Evolutionary conservation across 805 yeast genomes (phyloP), one percentile per base, ranked within the genome.

Genomic region (Komagataella kurtzmanii): DNA sequence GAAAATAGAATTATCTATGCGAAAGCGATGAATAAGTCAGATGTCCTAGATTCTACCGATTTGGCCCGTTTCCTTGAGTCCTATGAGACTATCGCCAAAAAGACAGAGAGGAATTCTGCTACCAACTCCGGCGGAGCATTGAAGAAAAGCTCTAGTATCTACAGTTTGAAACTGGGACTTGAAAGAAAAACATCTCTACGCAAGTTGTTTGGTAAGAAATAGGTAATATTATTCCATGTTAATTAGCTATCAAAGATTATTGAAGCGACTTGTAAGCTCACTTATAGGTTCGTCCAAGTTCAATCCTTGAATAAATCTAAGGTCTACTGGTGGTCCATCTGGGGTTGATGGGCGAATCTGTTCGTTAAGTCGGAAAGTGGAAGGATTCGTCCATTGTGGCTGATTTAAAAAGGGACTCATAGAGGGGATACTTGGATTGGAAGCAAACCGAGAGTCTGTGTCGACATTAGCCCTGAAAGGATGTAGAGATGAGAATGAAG

Each of bases 401-500:
- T 30, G 40, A 30, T 30, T 30, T 14, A 14, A 6, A 30, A 30
- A 30, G 8, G 40, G 40, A 30, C 40, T 30, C 12, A 30, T 30
- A 6, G 40, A 30, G 3, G 40, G 40, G 6, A 30, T 30, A 30
- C 40, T 14, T 30, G 40, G 12, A 30, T 30, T 30, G 40, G 24
- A 46, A 54, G 24, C 17, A 7, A 12, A 17, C 14, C 36, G 46
- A 24, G 23, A 21, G 24, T 44, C 45, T 48, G 19, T 43, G 7
- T 18, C 51, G 10, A 53, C 17, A 44, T 24, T 44, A 40, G 57
- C 57, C 47, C 53, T 7, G 46, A 44, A 44, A 44, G 46, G 21
- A 44, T 30, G 40, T 8, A 30, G 14, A 10, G n/a, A 30, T 30
- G 40, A 30, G 36, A 24, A 24, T 24, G 36, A 10, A 30, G 40